A percentile compares a stretch with the other conserved stretches of the same genome.
Conservation (phyloP, 441 rosid species). For the Euphorbia neoarborescens region DNA sequence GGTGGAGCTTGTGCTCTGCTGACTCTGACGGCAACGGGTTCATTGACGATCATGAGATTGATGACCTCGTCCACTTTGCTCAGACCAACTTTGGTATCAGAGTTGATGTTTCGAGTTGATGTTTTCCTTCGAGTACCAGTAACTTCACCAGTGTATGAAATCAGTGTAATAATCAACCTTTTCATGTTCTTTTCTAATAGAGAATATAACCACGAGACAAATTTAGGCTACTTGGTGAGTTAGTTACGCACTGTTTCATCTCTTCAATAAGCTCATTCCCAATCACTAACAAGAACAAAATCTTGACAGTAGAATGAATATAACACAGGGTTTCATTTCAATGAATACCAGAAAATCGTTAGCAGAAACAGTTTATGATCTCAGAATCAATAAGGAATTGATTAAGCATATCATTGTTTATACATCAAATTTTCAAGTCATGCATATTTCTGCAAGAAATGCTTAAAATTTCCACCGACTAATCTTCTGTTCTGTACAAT, state of each 20-base stretch:
- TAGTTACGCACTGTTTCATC: too few species aligned
- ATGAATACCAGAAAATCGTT: background rate
- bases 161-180: background rate
- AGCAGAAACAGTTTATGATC: background rate
- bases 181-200: too few species aligned
- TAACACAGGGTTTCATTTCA: too few species aligned
- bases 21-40: constrained; percentile 28
- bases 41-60: constrained; percentile 27
- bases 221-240: too few species aligned
- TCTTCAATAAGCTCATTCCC: too few species aligned
- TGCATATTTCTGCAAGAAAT: constrained; percentile 11
- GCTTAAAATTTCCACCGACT: constrained; percentile 9
- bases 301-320: too few species aligned
- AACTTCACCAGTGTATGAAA: background rate
- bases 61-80: constrained; percentile 28
- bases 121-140: background rate
- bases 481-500: constrained; percentile 16
- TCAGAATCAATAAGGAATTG: background rate
- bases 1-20: constrained; percentile 20
- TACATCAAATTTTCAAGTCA: background rate
- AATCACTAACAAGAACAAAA: too few species aligned
- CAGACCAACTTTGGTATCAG: constrained; percentile 20
- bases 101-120: constrained; percentile 5
- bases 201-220: too few species aligned
- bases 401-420: constrained; percentile 9